Conservation (phyloP, 2,329 filamentous ascomycete genomes). For the Monilinia polystroma region DNA sequence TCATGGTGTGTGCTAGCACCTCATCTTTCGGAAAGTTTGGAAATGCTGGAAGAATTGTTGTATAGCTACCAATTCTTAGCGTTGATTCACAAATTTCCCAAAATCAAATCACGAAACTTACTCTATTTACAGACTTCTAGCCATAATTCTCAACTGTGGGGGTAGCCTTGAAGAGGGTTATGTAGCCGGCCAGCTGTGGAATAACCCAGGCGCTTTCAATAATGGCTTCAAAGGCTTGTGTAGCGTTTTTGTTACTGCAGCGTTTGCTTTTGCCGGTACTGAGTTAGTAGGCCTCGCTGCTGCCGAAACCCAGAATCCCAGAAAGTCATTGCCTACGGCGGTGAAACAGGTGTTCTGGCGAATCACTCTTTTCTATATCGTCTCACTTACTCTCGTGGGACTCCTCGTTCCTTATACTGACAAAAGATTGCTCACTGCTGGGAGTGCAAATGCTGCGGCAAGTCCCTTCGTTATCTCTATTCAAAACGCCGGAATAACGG, state of each 20-base stretch:
- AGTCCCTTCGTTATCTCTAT: slow-evolving; percentile 96
- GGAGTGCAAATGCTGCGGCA: slow-evolving; percentile 65
- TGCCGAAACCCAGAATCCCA: slow-evolving; percentile 74
- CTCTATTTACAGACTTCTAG: slow-evolving; percentile 62
- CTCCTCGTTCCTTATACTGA: slow-evolving; percentile 77
- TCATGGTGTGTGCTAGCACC: neutral
- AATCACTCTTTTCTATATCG: slow-evolving; percentile 85
- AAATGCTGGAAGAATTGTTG: neutral
- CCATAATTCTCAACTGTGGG: slow-evolving; percentile 81
- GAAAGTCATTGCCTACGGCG: slow-evolving; percentile 79
- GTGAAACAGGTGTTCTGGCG: slow-evolving; percentile 96
- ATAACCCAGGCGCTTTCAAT: slow-evolving; percentile 77
- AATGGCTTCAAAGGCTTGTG: slow-evolving; percentile 83
- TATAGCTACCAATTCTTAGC: slow-evolving; percentile 24
- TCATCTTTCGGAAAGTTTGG: neutral
- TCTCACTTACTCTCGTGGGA: slow-evolving; percentile 77
- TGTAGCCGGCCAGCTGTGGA: slow-evolving; percentile 78
- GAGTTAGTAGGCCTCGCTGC: slow-evolving; percentile 76
- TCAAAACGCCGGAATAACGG: slow-evolving; percentile 74
- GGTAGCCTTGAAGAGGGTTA: slow-evolving; percentile 72
- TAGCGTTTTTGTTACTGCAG: slow-evolving; percentile 72
- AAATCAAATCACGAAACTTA: neutral
- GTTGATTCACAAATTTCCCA: neutral
- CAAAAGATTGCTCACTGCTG: slow-evolving; percentile 57
- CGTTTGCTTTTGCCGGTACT: slow-evolving; percentile 74